A percentile compares a stretch with the other conserved stretches of the same genome.
Conservation (phyloP, 148 eudicot genomes). For the Rheum nobile region DNA sequence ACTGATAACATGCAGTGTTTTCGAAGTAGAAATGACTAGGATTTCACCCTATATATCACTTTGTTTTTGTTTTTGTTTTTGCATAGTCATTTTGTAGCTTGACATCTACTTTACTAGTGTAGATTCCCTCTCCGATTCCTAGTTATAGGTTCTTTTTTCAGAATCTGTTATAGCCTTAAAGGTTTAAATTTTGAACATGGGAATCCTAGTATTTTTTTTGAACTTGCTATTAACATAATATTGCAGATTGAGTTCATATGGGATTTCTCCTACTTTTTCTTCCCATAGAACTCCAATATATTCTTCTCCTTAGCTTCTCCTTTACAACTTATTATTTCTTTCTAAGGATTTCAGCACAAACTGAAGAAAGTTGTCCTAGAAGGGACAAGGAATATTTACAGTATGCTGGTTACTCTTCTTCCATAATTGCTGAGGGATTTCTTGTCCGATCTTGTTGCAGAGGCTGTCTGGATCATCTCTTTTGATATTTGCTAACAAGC, state of each 20-base stretch:
- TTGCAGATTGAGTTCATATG: not conserved
- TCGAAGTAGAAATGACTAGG: not conserved
- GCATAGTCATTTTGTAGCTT: not conserved
- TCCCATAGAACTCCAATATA: not conserved
- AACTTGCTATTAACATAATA: not conserved
- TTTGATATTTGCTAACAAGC: constrained; percentile 87
- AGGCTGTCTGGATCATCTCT: constrained; percentile 87
- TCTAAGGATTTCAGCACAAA: not conserved
- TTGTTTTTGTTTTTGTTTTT: not conserved
- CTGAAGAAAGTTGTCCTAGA: not conserved
- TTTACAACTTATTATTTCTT: not conserved
- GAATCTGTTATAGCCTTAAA: not conserved
- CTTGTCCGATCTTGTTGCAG: constrained; percentile 23
- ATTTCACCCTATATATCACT: not conserved
- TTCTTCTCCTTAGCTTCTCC: not conserved
- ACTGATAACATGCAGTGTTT: not conserved
- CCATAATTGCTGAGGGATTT: not conserved
- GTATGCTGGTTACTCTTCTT: not conserved
- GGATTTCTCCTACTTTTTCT: not conserved
- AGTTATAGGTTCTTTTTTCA: not conserved
- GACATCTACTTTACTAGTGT: too few relatives aligned
- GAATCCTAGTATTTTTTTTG: not conserved
- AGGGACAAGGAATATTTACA: not conserved
- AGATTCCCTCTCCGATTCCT: not conserved
- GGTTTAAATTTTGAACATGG: not conserved